Evolutionary conservation across 2,329 filamentous ascomycete genomes (phyloP).

Genomic region (Alternaria postmessia): DNA sequence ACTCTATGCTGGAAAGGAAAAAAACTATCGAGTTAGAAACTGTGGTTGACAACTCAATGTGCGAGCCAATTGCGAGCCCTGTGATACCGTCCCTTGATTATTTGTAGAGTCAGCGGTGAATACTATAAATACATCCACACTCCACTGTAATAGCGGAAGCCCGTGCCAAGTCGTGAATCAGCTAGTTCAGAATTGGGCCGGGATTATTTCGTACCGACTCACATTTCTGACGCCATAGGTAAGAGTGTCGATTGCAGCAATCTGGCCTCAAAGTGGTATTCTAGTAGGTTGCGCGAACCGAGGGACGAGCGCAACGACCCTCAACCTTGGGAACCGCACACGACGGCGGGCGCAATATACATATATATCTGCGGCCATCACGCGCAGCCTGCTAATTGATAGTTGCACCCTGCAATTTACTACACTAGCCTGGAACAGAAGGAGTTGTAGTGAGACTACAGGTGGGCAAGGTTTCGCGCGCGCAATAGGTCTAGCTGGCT

Average conservation of each 20-base stretch:
- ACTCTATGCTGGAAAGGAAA: background rate
- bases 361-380: background rate
- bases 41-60: background rate
- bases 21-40: conserved; percentile 11
- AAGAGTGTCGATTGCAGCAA: conserved; percentile 6
- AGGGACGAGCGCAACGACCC: background rate
- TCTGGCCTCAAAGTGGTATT: conserved; percentile 11
- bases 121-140: background rate
- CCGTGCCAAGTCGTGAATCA: conserved; percentile 4
- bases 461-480: conserved; percentile 4
- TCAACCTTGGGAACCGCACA: background rate
- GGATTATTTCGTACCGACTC: conserved; percentile 4
- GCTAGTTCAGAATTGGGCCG: conserved; percentile 4
- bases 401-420: conserved; percentile 14
- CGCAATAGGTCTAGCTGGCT: conserved; percentile 22
- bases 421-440: conserved; percentile 13
- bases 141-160: background rate
- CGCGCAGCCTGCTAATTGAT: conserved; percentile 1
- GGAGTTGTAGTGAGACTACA: conserved; percentile 11
- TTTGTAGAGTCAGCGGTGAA: background rate
- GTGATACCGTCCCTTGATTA: background rate
- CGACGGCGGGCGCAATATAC: background rate
- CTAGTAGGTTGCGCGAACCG: conserved; percentile 7
- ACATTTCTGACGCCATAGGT: conserved; percentile 6
- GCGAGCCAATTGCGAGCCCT: background rate